A percentile compares a stretch with the other conserved stretches of the same genome.
Conservation (phyloP, 768 basidiomycete species). For the Russula foetens region DNA sequence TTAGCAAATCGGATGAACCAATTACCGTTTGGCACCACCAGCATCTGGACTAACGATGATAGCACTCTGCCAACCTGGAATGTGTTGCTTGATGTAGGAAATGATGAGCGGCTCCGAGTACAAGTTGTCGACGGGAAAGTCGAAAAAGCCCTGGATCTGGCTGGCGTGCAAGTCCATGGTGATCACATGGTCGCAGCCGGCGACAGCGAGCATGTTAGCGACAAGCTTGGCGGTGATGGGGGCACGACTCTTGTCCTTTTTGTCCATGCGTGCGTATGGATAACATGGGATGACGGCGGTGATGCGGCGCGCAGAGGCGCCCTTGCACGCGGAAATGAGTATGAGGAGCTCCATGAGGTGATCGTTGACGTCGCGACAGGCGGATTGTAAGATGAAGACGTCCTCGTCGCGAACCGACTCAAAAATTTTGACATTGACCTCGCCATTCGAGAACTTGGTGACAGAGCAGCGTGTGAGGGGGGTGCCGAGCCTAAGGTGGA, state of each 20-base stretch:
- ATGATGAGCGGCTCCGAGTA: conserved; percentile 96
- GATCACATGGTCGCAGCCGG: conserved; percentile 97
- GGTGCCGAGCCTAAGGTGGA: conserved; percentile 70
- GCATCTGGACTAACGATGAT: conserved; percentile 97
- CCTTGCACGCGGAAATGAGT: conserved; percentile 96
- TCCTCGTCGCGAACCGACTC: conserved; percentile 97
- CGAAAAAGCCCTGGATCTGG: conserved; percentile 98
- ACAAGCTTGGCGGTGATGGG: conserved; percentile 98
- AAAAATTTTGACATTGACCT: conserved; percentile 89
- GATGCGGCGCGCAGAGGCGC: conserved; percentile 88
- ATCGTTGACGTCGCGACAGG: conserved; percentile 86
- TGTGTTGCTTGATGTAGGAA: conserved; percentile 81
- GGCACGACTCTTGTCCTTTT: conserved; percentile 93
- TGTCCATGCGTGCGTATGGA: conserved; percentile 95
- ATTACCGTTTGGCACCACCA: conserved; percentile 95
- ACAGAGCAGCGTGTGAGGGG: conserved; percentile 79
- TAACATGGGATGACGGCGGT: conserved; percentile 98
- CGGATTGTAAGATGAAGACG: conserved; percentile 96
- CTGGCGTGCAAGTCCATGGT: conserved; percentile 99
- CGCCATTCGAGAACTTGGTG: conserved; percentile 90
- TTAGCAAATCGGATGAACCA: conserved; percentile 6
- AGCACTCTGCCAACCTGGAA: conserved; percentile 76
- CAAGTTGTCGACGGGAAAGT: conserved; percentile 96
- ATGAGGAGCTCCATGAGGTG: conserved; percentile 98
- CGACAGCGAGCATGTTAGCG: conserved; percentile 95